phyloP scores from a whole-genome alignment of 768 basidiomycete genomes.

The Collybia nuda region DNA sequence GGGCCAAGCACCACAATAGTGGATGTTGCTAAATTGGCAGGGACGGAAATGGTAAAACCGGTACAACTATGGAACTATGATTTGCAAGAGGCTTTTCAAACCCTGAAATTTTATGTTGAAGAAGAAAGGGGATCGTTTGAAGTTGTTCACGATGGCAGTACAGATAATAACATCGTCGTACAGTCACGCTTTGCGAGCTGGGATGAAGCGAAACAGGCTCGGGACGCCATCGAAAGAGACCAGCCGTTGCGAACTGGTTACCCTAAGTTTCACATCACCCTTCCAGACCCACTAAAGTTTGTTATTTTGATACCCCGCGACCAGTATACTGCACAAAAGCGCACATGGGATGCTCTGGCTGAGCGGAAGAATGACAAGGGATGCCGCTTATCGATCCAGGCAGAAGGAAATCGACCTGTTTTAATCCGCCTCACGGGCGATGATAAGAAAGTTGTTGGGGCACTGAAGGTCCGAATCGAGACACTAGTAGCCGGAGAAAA shows the following conservation, averaged over 20 bases:
- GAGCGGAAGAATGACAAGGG: no score
- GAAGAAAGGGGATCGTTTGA: conserved; percentile 29
- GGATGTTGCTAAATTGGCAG: no score
- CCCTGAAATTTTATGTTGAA: no score
- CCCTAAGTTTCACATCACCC: conserved; percentile 35
- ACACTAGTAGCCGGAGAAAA: conserved; percentile 49
- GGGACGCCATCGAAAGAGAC: conserved; percentile 32
- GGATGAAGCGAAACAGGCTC: conserved; percentile 45
- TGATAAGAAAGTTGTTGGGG: conserved; percentile 52
- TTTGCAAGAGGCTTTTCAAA: no score
- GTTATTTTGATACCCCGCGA: no score
- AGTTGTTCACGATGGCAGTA: conserved; percentile 11
- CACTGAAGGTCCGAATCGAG: conserved; percentile 61
- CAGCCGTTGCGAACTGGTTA: conserved; percentile 26
- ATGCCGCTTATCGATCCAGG: conserved; percentile 29
- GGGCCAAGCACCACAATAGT: no score
- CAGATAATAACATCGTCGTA: conserved; percentile 29
- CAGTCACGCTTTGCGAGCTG: conserved; percentile 48
- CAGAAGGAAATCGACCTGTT: conserved; percentile 18
- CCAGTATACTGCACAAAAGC: no score
- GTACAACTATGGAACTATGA: no score
- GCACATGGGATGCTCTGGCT: no score
- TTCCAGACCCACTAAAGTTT: conserved; percentile 47
- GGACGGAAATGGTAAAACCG: no score
- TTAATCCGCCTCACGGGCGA: conserved; percentile 46